Evolutionary conservation across 2,329 filamentous ascomycete genomes (phyloP).

Genomic region (Cladorrhinum sp.): DNA sequence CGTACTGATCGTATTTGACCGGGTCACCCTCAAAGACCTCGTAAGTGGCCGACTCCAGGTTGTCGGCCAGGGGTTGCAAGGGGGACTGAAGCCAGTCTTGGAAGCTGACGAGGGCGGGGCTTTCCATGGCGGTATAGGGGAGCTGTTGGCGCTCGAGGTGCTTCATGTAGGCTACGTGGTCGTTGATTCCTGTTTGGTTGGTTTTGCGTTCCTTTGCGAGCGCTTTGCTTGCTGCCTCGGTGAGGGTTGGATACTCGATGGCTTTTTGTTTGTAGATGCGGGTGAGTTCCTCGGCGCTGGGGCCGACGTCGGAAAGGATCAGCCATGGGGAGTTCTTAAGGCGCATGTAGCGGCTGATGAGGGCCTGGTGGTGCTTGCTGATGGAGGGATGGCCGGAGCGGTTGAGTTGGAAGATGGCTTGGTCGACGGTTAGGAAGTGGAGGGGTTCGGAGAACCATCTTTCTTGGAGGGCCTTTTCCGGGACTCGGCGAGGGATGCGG

Average conservation of each 20-base stretch:
- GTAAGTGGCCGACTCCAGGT: constrained; percentile 94
- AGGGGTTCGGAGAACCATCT: constrained; percentile 69
- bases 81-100: constrained; percentile 97
- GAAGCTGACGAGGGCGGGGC: constrained; percentile 53
- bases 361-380: constrained; percentile 56
- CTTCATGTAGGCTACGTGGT: constrained; percentile 74
- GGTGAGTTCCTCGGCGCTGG: constrained; percentile 37
- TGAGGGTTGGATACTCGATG: constrained; percentile 63
- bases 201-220: constrained; percentile 41
- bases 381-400: constrained; percentile 60
- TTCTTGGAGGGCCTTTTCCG: constrained; percentile 58
- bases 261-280: constrained; percentile 34
- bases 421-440: constrained; percentile 56
- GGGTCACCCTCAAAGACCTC: constrained; percentile 98
- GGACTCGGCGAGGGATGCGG: constrained; percentile 56
- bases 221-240: constrained; percentile 58
- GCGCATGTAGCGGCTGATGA: constrained; percentile 62
- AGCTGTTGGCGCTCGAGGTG: constrained; percentile 82
- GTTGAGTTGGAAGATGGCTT: constrained; percentile 57
- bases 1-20: constrained; percentile 96
- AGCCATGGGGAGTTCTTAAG: constrained; percentile 62
- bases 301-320: constrained; percentile 60
- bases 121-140: constrained; percentile 51
- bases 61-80: constrained; percentile 90
- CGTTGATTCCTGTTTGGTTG: constrained; percentile 30